phyloP scores from a whole-genome alignment of 2,329 filamentous ascomycete species.

The Pyricularia sp. region DNA sequence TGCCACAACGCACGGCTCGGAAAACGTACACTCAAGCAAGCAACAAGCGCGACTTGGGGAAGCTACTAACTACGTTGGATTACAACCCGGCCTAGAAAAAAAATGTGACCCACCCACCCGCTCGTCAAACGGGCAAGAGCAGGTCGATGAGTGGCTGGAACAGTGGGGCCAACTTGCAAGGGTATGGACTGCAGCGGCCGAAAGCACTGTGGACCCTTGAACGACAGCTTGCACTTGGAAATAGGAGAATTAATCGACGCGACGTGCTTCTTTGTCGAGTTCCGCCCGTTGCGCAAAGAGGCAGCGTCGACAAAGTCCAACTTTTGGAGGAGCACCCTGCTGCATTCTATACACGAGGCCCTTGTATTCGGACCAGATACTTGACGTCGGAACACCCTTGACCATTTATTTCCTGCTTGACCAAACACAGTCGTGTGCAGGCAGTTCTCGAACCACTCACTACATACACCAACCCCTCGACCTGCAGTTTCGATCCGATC shows the following conservation, averaged over 20 bases:
- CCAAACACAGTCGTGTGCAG: background rate
- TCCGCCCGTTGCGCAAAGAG: background rate
- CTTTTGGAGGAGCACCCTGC: background rate
- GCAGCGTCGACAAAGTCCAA: background rate
- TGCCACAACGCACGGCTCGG: background rate
- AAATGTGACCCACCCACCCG: background rate
- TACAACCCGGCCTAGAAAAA: background rate
- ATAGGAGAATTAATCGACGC: background rate
- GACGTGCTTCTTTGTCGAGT: background rate
- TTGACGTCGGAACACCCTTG: no score
- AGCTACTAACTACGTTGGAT: background rate
- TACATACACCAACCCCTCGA: background rate
- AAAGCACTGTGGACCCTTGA: background rate
- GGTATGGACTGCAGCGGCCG: background rate
- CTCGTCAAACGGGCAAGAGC: background rate
- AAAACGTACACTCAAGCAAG: background rate
- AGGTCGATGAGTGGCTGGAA: background rate
- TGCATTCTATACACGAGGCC: background rate
- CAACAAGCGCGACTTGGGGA: background rate
- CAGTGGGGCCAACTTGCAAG: background rate
- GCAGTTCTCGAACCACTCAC: background rate
- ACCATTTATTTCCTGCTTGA: background rate
- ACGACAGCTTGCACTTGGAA: constrained; percentile 1
- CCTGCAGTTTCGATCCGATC: background rate
- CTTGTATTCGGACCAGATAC: background rate